A percentile compares a stretch with the other conserved stretches of the same genome.
Evolutionary conservation across 23 red algal species (phyloP).

Genomic region (Gracilaria caudata): DNA sequence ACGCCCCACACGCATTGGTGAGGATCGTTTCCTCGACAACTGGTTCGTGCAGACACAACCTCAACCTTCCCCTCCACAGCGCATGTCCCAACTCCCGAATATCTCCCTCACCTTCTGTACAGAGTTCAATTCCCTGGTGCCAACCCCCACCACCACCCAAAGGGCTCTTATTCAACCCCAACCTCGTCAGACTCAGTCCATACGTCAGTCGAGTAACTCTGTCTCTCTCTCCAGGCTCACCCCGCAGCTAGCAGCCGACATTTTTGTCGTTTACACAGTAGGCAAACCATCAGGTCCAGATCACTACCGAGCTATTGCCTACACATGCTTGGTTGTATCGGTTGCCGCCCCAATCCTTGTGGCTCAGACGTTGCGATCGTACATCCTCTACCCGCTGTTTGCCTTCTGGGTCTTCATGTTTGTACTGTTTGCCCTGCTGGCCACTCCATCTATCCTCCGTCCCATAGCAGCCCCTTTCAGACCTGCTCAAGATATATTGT

Average conservation of each 20-base stretch:
- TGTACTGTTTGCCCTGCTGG: slow-evolving; percentile 36
- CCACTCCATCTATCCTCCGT: slow-evolving; percentile 41
- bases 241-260: not conserved
- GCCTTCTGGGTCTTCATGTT: slow-evolving; percentile 40
- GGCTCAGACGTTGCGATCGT: slow-evolving; percentile 24
- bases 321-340: slow-evolving; percentile 28
- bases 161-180: not conserved
- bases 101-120: slow-evolving; percentile 34
- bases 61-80: not conserved
- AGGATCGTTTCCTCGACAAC: slow-evolving; percentile 41
- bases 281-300: slow-evolving; percentile 50
- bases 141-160: not conserved
- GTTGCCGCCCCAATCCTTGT: slow-evolving; percentile 40
- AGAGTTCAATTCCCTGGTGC: slow-evolving; percentile 16
- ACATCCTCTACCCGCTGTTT: slow-evolving; percentile 47
- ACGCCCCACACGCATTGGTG: slow-evolving; percentile 23
- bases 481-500: not conserved
- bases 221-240: not conserved
- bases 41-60: slow-evolving; percentile 9
- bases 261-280: slow-evolving; percentile 38
- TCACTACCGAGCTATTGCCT: slow-evolving; percentile 43
- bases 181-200: not conserved
- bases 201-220: not conserved
- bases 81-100: not conserved
- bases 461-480: slow-evolving; percentile 18